Percentiles rank a stretch among this genome's conserved stretches.
phyloP scores from a whole-genome alignment of 129 eudicot species.

The Artemisia argyi region DNA sequence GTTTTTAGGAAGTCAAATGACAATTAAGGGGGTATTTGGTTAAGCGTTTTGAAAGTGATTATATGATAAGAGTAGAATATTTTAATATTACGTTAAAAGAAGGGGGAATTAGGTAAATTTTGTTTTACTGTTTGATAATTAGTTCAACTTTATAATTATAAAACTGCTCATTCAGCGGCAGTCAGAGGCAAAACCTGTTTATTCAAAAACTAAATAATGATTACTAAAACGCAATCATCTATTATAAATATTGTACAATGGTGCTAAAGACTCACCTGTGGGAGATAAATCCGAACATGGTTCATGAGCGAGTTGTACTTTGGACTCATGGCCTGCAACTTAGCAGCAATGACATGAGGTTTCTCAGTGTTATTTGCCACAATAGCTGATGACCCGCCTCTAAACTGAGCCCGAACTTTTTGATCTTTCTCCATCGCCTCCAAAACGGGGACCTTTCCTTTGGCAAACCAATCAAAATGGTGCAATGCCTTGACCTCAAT shows the following conservation, averaged over 20 bases:
- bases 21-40: not conserved
- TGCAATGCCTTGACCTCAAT: conserved; percentile 80
- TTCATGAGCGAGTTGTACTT: conserved; percentile 46
- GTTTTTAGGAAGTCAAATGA: not conserved
- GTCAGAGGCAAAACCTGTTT: too few relatives aligned
- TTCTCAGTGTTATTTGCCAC: conserved; percentile 77
- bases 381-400: conserved; percentile 89
- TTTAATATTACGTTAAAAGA: too few relatives aligned
- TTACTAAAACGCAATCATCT: too few relatives aligned
- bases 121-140: too few relatives aligned
- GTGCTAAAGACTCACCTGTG: conserved; percentile 9
- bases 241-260: not conserved
- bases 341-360: conserved; percentile 79
- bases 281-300: not conserved
- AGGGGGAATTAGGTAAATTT: too few relatives aligned
- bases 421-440: conserved; percentile 96
- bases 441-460: conserved; percentile 87
- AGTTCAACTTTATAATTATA: too few relatives aligned
- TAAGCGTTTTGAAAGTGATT: too few relatives aligned
- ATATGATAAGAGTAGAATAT: too few relatives aligned
- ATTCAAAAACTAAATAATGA: too few relatives aligned
- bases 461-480: conserved; percentile 93
- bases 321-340: conserved; percentile 83
- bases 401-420: conserved; percentile 64
- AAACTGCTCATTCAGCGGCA: too few relatives aligned